Conservation (phyloP, 2,329 filamentous ascomycete genomes). For the Dryadomyces quercus-mongolicae region DNA sequence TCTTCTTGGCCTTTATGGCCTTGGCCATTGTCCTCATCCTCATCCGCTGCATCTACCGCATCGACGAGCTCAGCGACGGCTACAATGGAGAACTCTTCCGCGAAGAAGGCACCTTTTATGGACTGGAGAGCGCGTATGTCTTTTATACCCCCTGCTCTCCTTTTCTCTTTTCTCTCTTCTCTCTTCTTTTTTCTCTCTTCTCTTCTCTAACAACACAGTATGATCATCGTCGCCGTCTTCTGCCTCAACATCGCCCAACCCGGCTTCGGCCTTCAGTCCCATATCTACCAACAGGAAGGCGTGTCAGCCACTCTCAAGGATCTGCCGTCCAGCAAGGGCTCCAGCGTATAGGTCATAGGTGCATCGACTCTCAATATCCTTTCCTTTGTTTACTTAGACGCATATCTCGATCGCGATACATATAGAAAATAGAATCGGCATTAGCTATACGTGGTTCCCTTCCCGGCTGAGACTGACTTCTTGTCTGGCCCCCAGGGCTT, state of each 20-base stretch:
- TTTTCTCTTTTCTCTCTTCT: neutral
- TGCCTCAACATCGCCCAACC: slow-evolving; percentile 11
- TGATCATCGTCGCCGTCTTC: slow-evolving; percentile 10
- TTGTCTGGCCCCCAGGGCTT: neutral
- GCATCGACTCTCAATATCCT: too few relatives aligned
- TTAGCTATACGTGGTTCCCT: neutral
- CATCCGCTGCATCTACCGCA: slow-evolving; percentile 42
- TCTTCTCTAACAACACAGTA: neutral
- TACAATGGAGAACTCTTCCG: slow-evolving; percentile 43
- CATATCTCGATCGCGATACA: slow-evolving; percentile 1
- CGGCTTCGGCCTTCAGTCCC: slow-evolving; percentile 9
- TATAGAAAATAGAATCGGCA: neutral
- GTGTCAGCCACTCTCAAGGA: too few relatives aligned
- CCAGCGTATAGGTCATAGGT: neutral
- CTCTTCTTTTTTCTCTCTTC: neutral
- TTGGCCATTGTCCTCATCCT: slow-evolving; percentile 48
- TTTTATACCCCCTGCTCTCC: neutral
- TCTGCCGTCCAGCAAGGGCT: too few relatives aligned
- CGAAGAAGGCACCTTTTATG: slow-evolving; percentile 39
- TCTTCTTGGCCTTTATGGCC: slow-evolving; percentile 39
- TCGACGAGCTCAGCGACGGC: slow-evolving; percentile 51
- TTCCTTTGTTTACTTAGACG: neutral
- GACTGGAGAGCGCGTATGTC: slow-evolving; percentile 34
- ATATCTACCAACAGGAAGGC: neutral
- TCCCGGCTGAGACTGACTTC: neutral